Conservation (phyloP, 73 alveolate genomes). For the Diophrys appendiculata region DNA sequence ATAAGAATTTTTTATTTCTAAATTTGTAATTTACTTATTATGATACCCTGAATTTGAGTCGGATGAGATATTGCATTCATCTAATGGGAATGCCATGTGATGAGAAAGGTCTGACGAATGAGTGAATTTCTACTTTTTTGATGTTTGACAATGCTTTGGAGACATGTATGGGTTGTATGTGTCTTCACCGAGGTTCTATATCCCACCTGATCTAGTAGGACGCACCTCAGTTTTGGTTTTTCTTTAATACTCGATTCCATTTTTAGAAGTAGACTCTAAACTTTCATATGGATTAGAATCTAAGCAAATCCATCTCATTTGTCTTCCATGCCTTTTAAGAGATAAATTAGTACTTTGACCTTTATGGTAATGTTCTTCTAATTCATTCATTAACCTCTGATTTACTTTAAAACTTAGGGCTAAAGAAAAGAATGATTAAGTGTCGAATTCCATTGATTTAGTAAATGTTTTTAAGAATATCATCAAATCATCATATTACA, state of each 20-base stretch:
- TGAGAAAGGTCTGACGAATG: too few species aligned
- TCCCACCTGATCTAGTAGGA: too few species aligned
- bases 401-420: not conserved
- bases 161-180: too few species aligned
- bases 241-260: too few species aligned
- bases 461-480: conserved; percentile 13
- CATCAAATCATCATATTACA: conserved; percentile 51
- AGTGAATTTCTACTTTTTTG: too few species aligned
- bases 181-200: too few species aligned
- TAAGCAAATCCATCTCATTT: not conserved
- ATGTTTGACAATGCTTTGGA: too few species aligned
- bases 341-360: not conserved
- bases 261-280: too few species aligned
- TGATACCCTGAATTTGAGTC: not conserved
- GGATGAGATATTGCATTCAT: not conserved
- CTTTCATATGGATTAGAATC: too few species aligned
- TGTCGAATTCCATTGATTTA: not conserved
- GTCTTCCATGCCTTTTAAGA: not conserved
- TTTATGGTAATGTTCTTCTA: not conserved
- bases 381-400: not conserved
- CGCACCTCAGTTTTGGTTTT: too few species aligned
- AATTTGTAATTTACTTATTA: not conserved
- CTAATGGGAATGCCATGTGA: too few species aligned
- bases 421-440: not conserved
- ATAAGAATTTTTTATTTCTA: not conserved